These are phyloP conservation scores for Eleusine coracana DNA, from an alignment of 176 grass and related monocot genomes.

Conservation along the genomic window DNA sequence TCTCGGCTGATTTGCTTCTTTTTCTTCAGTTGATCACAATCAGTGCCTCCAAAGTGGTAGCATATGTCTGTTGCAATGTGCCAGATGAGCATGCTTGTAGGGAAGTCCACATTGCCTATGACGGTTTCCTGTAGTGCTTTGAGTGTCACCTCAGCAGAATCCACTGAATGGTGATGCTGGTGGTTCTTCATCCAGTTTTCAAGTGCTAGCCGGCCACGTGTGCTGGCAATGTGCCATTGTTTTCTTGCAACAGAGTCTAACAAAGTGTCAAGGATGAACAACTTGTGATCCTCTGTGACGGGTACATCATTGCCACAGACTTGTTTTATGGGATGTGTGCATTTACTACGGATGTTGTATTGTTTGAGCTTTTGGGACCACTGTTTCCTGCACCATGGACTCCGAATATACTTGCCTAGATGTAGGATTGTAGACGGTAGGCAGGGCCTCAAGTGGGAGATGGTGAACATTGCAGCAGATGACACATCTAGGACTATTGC, in stretches of 20 bases:
- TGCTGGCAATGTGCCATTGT: background rate
- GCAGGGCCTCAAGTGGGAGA: too few species aligned
- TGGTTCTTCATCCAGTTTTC: background rate
- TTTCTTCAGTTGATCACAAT: background rate
- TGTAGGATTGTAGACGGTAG: background rate
- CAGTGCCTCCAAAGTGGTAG: background rate
- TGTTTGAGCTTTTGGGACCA: constrained; percentile 16
- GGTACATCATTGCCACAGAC: background rate
- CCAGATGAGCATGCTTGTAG: background rate
- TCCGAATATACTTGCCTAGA: background rate
- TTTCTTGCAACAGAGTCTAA: rapidly evolving
- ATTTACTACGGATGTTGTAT: background rate
- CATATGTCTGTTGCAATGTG: constrained; percentile 4
- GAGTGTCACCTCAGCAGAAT: background rate
- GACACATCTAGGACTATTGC: background rate
- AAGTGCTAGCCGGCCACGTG: background rate
- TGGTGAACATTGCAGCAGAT: background rate
- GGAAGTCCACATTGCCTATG: background rate
- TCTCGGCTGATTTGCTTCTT: background rate
- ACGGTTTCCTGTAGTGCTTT: background rate
- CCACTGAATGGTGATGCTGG: background rate
- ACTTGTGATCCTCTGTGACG: background rate
- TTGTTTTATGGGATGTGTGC: rapidly evolving
- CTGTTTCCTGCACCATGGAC: background rate
- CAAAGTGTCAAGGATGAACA: background rate